phyloP scores from a whole-genome alignment of 108 stramenopile genomes.

The Aurantiochytrium sp. region DNA sequence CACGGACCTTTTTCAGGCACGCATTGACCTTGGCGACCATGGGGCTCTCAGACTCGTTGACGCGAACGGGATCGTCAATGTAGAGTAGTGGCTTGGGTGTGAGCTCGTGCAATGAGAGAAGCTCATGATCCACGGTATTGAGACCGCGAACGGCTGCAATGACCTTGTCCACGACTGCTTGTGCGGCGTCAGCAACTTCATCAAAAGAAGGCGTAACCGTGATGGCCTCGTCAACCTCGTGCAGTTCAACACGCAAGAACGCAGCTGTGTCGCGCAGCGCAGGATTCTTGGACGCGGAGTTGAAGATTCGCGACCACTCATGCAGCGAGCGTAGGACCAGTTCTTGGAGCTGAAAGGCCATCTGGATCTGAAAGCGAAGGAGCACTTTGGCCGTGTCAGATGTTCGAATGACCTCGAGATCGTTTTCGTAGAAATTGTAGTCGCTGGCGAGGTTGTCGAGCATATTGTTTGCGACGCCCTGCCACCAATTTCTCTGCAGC shows the following conservation, averaged over 20 bases:
- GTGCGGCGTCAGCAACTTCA: slow-evolving; percentile 30
- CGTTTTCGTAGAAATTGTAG: slow-evolving; percentile 53
- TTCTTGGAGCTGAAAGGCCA: slow-evolving; percentile 37
- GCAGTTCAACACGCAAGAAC: neutral
- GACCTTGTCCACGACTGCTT: slow-evolving; percentile 32
- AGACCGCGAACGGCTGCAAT: slow-evolving; percentile 26
- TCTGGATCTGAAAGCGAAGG: slow-evolving; percentile 48
- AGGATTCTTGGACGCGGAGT: neutral
- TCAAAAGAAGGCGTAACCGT: neutral
- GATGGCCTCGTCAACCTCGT: neutral
- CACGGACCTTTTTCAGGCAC: neutral
- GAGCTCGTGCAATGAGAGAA: slow-evolving; percentile 51
- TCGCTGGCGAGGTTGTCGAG: slow-evolving; percentile 53
- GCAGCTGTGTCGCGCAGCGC: neutral
- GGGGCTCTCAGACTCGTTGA: neutral
- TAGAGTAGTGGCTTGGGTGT: slow-evolving; percentile 33
- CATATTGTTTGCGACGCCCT: slow-evolving; percentile 45
- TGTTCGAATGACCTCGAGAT: slow-evolving; percentile 18
- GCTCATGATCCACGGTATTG: slow-evolving; percentile 40
- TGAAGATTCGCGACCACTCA: slow-evolving; percentile 19
- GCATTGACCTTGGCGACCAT: slow-evolving; percentile 9
- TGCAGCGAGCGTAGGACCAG: slow-evolving; percentile 20
- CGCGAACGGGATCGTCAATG: neutral
- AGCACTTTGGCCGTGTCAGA: slow-evolving; percentile 31
- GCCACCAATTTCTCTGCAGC: slow-evolving; percentile 38